These are phyloP conservation scores for Lipomyces yamadae DNA, from an alignment of 805 yeast genomes.

Conservation along the genomic window DNA sequence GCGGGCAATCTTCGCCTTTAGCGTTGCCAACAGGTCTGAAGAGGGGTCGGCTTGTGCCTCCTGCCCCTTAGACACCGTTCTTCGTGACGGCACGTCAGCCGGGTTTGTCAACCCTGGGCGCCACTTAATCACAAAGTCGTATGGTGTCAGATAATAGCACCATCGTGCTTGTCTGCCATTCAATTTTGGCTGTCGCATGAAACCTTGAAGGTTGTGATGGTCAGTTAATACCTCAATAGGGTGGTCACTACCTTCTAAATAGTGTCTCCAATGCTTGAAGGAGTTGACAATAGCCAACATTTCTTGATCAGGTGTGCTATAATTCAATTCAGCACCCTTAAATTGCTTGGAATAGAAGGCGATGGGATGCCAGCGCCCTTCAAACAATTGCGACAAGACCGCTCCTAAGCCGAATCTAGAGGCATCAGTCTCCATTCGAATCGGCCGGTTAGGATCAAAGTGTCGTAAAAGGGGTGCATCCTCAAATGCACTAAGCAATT, in stretches of 20 bases:
- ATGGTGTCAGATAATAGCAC: conserved; percentile 29
- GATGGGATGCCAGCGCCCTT: conserved; percentile 4
- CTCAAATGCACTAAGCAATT: conserved; percentile 2
- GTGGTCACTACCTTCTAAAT: conserved; percentile 14
- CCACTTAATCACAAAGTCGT: conserved; percentile 26
- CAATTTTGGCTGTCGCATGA: conserved; percentile 15
- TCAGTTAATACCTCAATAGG: conserved; percentile 27
- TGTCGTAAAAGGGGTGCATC: neutral
- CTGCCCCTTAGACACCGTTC: neutral
- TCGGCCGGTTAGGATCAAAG: neutral
- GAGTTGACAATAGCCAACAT: conserved; percentile 20
- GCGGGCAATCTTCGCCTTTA: conserved; percentile 7
- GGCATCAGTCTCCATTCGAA: conserved; percentile 7
- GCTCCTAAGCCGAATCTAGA: conserved; percentile 4
- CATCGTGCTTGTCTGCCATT: conserved; percentile 33
- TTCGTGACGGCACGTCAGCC: conserved; percentile 32
- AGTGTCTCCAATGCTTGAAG: conserved; percentile 17
- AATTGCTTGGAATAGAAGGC: conserved; percentile 16
- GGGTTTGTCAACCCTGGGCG: conserved; percentile 27
- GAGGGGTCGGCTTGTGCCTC: neutral
- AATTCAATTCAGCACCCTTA: conserved; percentile 20
- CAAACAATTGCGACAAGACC: neutral
- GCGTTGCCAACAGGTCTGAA: conserved; percentile 1
- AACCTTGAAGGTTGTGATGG: conserved; percentile 17
- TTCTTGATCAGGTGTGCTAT: conserved; percentile 6